Evolutionary conservation across 768 basidiomycete species (phyloP), one percentile per base, ranked within the genome.

Genomic region (Paxillus ammoniavirescens): DNA sequence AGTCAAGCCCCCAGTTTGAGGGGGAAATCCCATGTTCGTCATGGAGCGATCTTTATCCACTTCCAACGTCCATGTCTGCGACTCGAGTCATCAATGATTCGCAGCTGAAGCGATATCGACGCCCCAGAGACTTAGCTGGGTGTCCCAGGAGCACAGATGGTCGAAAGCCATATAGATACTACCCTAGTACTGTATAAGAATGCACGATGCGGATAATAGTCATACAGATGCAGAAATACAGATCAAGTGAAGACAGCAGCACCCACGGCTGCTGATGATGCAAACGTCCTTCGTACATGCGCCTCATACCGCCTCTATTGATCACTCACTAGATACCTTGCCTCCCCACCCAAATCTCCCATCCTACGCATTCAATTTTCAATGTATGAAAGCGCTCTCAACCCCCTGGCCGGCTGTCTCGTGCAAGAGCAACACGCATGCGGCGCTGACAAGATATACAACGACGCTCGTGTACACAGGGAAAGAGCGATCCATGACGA

Each of bases 401-500:
- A 64, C 56, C 5, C 60, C 73, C 31, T 75, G 75, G 8, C 79
- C 79, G 10, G 69, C 77, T 8, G 68, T 71, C 58, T 86, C 87
- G 28, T 69, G 73, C 56, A 91, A 65, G 28, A 86, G 57, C 17
- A 90, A 64, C 9, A 90, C 82, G 60, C 80, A 89, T 8, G 77
- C 53, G 4, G 82, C 86, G 28, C 87, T 83, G 52, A 86, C 54
- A 36, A 78, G 60, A 65, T 92, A 91, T 31, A 86, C 75, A 4
- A 73, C 78, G 48, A 85, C 82, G 67, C 89, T 89, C 40, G 81
- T 77, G 58, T 90, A 91, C 23, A 93, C 89, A 0, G 91, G 91
- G 49, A 91, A 75, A 1, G 87, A 78, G 8, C 79, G 75, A 63
- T 85, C 74, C 42, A 92, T 72, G 66, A 81, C 78, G 35, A 94